Base-by-base conservation (phyloP, 2,329 filamentous ascomycete species). In the Diaporthe eres region DNA sequence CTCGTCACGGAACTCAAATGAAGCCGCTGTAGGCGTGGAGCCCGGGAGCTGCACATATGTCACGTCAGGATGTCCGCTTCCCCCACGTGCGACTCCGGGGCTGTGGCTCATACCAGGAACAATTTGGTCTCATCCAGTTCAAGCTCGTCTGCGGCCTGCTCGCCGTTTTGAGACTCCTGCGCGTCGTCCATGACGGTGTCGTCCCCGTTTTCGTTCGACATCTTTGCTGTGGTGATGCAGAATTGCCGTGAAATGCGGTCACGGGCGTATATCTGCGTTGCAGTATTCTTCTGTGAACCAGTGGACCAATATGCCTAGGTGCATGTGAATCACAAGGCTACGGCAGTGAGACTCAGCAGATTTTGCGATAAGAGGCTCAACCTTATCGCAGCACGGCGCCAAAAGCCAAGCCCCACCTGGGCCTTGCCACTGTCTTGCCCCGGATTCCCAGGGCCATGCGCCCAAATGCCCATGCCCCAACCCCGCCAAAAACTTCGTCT, bases 1-100 rank as follows among this genome's bases (percentile, higher is more conserved):
- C 86, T 99, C 97, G 61, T 95, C 93, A 76, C 94, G 92, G 81
- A 99, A 98, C 83, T 98, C 95, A 83, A 98, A 99, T 22, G 95
- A 98, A 42, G 97, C 97, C 6, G 96, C 96, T 12, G 94, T 96
- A 68, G 96, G 94, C 85, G 90, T 94, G 74, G 94, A 94, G 65
- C 96, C 96, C 49, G 95, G 94, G 39, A 98, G 88, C 96, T 98
- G 76, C 74, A 53, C 70, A 67, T 72, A 42, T 47, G 31, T 31
- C 31, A 71, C 53, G 58, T 78, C 37, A 76, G 37, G 25, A 6
- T 55, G 37, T 75, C 76, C 80, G 77, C 78, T 75, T 55, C 19
- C 37, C 3, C 28, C 19, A 19, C 44, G 25, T n/a, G 13, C 15
- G 22, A 31, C 6, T 51, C 42, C 42, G 51, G 65, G 28, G n/a